Percentiles rank a stretch among this genome's conserved stretches.
Conservation (phyloP, 345 rosid genomes). For the Arabis alpina region DNA sequence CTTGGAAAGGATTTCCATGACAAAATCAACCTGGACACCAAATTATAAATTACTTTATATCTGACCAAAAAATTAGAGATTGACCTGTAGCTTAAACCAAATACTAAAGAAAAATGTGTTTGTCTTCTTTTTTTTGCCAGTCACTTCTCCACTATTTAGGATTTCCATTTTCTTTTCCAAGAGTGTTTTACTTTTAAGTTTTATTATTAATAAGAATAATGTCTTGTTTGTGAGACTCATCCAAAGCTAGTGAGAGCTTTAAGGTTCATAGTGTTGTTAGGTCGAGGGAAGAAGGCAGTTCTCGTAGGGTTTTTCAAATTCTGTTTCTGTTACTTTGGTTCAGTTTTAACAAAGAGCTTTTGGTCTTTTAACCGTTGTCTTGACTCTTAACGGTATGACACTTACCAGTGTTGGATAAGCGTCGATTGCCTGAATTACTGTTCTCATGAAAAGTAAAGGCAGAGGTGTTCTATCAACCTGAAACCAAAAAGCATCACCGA, state of each 20-base stretch:
- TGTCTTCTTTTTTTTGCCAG: background rate
- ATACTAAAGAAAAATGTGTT: constrained; percentile 6
- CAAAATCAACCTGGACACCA: constrained; percentile 80
- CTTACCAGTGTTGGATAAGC: constrained; percentile 94
- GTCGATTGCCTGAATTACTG: constrained; percentile 95
- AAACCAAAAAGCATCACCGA: constrained; percentile 40
- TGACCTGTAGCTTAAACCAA: constrained; percentile 8
- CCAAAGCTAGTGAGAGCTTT: constrained; percentile 24
- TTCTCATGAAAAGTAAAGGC: constrained; percentile 97
- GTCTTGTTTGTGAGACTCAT: constrained; percentile 13
- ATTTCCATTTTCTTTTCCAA: constrained; percentile 11
- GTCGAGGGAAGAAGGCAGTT: constrained; percentile 10
- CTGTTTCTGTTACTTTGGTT: constrained; percentile 16
- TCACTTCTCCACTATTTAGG: constrained; percentile 9
- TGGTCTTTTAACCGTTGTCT: background rate
- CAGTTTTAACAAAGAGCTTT: background rate
- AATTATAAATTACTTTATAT: background rate
- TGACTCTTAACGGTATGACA: constrained; percentile 2
- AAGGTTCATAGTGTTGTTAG: constrained; percentile 3
- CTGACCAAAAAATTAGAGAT: constrained; percentile 19
- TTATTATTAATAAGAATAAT: background rate
- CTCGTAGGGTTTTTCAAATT: constrained; percentile 2
- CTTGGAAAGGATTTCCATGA: constrained; percentile 93
- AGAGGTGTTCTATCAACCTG: constrained; percentile 94
- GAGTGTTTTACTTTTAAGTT: background rate